Evolutionary conservation across 352 stramenopile genomes (phyloP).

Genomic region (Globisporangium polare): DNA sequence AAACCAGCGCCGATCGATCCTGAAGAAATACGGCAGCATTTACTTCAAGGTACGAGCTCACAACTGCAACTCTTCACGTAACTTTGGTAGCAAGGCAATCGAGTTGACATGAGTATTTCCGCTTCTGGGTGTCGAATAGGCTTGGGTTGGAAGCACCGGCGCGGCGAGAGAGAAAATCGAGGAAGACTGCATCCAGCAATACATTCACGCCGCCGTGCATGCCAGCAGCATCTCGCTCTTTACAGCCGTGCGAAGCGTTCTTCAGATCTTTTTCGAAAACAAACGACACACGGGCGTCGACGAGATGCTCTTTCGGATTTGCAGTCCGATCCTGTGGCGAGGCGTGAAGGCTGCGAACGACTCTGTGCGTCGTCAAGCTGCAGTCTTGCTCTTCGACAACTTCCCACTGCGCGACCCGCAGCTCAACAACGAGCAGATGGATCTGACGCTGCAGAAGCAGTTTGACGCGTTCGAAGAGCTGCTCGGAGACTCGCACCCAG

Average conservation of each 20-base stretch:
- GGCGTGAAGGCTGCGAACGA: slow-evolving; percentile 81
- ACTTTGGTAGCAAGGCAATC: neutral
- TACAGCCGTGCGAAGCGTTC: slow-evolving; percentile 51
- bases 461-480: slow-evolving; percentile 82
- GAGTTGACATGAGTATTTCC: neutral
- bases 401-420: slow-evolving; percentile 76
- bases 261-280: slow-evolving; percentile 86
- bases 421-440: slow-evolving; percentile 76
- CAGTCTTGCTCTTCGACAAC: slow-evolving; percentile 80
- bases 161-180: slow-evolving; percentile 66
- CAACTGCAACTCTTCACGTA: neutral
- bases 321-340: slow-evolving; percentile 83
- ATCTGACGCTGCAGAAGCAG: slow-evolving; percentile 74
- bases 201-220: slow-evolving; percentile 71
- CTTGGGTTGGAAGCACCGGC: slow-evolving; percentile 61
- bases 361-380: slow-evolving; percentile 75
- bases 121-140: slow-evolving; percentile 6
- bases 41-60: slow-evolving; percentile 59
- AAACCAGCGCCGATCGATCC: slow-evolving; percentile 76
- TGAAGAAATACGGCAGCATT: slow-evolving; percentile 75
- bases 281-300: slow-evolving; percentile 78
- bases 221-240: slow-evolving; percentile 66
- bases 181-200: slow-evolving; percentile 80
- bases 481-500: slow-evolving; percentile 67
- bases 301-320: slow-evolving; percentile 81